Percentiles rank a stretch among this genome's conserved stretches.
phyloP scores from a whole-genome alignment of 2,329 filamentous ascomycete species.

The Septoria petroselini region DNA sequence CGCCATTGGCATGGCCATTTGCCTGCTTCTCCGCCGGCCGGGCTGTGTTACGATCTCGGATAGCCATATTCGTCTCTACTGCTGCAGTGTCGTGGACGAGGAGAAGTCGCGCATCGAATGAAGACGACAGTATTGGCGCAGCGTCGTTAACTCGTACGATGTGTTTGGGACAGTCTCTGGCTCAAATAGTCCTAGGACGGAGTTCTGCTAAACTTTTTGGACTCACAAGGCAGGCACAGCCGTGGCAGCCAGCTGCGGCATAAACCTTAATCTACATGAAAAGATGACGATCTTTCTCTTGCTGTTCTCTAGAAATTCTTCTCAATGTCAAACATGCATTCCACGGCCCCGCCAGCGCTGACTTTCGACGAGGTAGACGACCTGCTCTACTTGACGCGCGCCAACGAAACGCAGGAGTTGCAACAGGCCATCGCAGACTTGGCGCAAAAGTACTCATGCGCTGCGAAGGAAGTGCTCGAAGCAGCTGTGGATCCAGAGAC shows the following conservation, averaged over 20 bases:
- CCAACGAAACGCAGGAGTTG: constrained; percentile 71
- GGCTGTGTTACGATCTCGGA: constrained; percentile 12
- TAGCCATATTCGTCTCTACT: constrained; percentile 8
- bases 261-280: constrained; percentile 4
- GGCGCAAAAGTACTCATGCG: constrained; percentile 58
- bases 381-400: constrained; percentile 80
- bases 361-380: constrained; percentile 84
- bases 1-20: constrained; percentile 25
- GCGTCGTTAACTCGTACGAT: constrained; percentile 10
- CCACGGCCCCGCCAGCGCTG: constrained; percentile 40
- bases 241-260: too few relatives aligned
- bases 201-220: too few relatives aligned
- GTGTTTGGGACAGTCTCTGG: too few relatives aligned
- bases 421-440: constrained; percentile 58
- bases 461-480: constrained; percentile 62
- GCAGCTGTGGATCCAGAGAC: constrained; percentile 70
- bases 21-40: constrained; percentile 7
- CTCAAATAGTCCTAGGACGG: too few relatives aligned
- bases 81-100: background rate
- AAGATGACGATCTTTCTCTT: background rate
- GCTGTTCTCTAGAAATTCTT: background rate
- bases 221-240: constrained; percentile 11
- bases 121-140: background rate
- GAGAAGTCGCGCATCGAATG: background rate
- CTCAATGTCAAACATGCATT: constrained; percentile 12